Evolutionary conservation across 768 basidiomycete genomes (phyloP).

Genomic region (Leccinum olivaceopallidum): DNA sequence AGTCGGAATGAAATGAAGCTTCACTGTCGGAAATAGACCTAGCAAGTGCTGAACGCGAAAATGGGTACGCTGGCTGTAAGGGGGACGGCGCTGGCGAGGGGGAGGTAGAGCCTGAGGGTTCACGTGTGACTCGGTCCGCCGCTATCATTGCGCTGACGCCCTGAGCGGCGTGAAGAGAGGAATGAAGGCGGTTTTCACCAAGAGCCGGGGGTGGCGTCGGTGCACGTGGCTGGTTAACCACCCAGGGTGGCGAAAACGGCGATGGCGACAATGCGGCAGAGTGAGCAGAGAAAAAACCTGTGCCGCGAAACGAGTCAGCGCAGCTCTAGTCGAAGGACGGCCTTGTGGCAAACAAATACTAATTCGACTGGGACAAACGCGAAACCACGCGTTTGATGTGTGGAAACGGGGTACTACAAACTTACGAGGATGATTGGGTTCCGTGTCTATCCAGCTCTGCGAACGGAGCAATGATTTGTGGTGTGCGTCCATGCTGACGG

Average conservation of each 20-base stretch:
- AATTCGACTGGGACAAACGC: conserved; percentile 4
- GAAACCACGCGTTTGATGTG: conserved; percentile 11
- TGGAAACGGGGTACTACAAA: conserved; percentile 19
- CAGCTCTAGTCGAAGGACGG: conserved; percentile 13
- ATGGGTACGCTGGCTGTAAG: conserved; percentile 24
- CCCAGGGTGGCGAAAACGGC: conserved; percentile 33
- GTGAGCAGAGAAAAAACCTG: conserved; percentile 32
- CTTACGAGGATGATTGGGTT: conserved; percentile 24
- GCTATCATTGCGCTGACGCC: conserved; percentile 23
- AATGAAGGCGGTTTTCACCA: conserved; percentile 27
- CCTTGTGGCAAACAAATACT: conserved; percentile 25
- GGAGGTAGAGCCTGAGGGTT: conserved; percentile 12
- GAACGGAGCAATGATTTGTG: conserved; percentile 18
- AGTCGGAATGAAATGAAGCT: conserved; percentile 38
- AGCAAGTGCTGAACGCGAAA: conserved; percentile 36
- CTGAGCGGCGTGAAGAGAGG: conserved; percentile 20
- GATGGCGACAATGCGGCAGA: conserved; percentile 36
- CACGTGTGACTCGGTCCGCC: conserved; percentile 13
- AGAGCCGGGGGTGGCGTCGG: conserved; percentile 35
- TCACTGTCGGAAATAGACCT: conserved; percentile 44
- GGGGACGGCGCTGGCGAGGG: conserved; percentile 27
- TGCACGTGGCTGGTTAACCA: conserved; percentile 40
- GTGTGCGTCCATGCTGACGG: conserved; percentile 30
- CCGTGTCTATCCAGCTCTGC: conserved; percentile 28
- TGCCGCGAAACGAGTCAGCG: conserved; percentile 23